These are phyloP conservation scores for Phytophthora syringae DNA, from an alignment of 352 stramenopile species.

Conservation along the genomic window DNA sequence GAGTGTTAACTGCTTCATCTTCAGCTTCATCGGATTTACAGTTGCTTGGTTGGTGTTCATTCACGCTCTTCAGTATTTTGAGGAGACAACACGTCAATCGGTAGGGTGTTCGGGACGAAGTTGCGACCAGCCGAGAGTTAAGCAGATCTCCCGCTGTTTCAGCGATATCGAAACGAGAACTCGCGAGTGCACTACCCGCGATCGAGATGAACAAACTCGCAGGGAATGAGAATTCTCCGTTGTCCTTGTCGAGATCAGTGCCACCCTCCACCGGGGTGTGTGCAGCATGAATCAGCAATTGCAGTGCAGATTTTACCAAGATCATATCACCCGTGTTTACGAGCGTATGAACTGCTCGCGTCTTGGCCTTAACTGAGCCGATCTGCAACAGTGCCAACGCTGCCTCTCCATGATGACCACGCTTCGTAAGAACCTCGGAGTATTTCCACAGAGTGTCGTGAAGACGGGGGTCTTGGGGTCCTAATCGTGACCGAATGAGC, in stretches of 20 bases:
- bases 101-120: slow-evolving; percentile 10
- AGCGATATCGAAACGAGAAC: slow-evolving; percentile 33
- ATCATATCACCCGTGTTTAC: slow-evolving; percentile 41
- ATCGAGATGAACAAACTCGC: slow-evolving; percentile 52
- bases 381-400: slow-evolving; percentile 38
- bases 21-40: not conserved
- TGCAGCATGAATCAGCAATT: slow-evolving; percentile 26
- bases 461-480: slow-evolving; percentile 45
- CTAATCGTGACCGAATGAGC: slow-evolving; percentile 53
- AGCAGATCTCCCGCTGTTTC: slow-evolving; percentile 37
- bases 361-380: slow-evolving; percentile 26
- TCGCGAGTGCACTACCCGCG: slow-evolving; percentile 29
- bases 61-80: slow-evolving; percentile 23
- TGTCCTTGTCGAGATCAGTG: slow-evolving; percentile 2
- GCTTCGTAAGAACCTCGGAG: slow-evolving; percentile 43
- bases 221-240: slow-evolving; percentile 35
- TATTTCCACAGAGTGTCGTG: slow-evolving; percentile 49
- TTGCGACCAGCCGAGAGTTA: slow-evolving; percentile 15
- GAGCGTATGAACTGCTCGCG: slow-evolving; percentile 35
- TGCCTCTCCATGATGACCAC: slow-evolving; percentile 38
- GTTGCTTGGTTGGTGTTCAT: slow-evolving; percentile 14
- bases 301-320: slow-evolving; percentile 41
- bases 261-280: not conserved
- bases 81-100: slow-evolving; percentile 33
- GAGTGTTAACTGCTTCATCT: not conserved